These are phyloP conservation scores for Dactylellina parvicollis DNA, from an alignment of 2,329 filamentous ascomycete genomes.

Conservation along the genomic window DNA sequence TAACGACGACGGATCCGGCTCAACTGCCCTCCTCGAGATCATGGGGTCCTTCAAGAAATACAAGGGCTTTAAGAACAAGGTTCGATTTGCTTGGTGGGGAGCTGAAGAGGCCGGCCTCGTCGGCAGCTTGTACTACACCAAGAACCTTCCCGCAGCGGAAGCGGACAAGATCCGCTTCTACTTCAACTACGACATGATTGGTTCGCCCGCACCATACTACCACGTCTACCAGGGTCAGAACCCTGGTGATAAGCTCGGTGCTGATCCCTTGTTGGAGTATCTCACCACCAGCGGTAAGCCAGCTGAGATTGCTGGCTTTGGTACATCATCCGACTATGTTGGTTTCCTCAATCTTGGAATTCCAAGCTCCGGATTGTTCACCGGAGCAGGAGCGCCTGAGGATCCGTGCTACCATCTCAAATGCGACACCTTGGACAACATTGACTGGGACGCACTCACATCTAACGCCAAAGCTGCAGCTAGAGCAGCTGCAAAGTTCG, in stretches of 20 bases:
- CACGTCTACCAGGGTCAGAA: slow-evolving; percentile 61
- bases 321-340: slow-evolving; percentile 66
- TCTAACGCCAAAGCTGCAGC: slow-evolving; percentile 71
- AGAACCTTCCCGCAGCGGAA: slow-evolving; percentile 64
- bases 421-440: slow-evolving; percentile 67
- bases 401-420: slow-evolving; percentile 69
- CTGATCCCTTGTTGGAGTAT: slow-evolving; percentile 66
- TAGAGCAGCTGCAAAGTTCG: slow-evolving; percentile 75
- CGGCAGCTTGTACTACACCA: slow-evolving; percentile 69
- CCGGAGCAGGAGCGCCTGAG: slow-evolving; percentile 68
- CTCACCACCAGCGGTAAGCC: slow-evolving; percentile 65
- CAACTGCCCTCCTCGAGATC: slow-evolving; percentile 68
- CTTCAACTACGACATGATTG: slow-evolving; percentile 77
- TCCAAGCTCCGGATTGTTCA: slow-evolving; percentile 69
- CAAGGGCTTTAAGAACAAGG: slow-evolving; percentile 66
- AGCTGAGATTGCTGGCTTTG: slow-evolving; percentile 61
- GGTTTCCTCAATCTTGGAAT: slow-evolving; percentile 69
- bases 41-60: slow-evolving; percentile 68
- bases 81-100: slow-evolving; percentile 72
- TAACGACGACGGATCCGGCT: slow-evolving; percentile 73
- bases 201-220: slow-evolving; percentile 62
- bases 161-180: slow-evolving; percentile 71
- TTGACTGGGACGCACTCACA: slow-evolving; percentile 67
- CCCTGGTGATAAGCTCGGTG: slow-evolving; percentile 61
- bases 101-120: slow-evolving; percentile 72